A percentile compares a stretch with the other conserved stretches of the same genome.
Evolutionary conservation across 495 filamentous ascomycete species (phyloP).

Genomic region (Extremus antarcticus): DNA sequence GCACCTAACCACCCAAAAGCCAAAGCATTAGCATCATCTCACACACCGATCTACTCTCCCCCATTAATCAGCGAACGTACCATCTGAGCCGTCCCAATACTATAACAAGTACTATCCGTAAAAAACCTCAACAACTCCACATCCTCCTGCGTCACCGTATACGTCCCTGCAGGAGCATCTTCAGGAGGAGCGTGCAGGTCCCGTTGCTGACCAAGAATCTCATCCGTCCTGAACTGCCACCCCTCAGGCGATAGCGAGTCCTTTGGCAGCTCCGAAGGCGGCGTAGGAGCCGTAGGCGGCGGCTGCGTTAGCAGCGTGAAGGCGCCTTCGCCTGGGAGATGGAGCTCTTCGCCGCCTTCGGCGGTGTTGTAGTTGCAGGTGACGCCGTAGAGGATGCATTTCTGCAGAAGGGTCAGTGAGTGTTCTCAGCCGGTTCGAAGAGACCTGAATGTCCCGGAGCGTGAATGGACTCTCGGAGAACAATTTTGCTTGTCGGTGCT

Average conservation of each 20-base stretch:
- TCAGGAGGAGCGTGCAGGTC: too few relatives aligned
- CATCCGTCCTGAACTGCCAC: slow-evolving; percentile 3
- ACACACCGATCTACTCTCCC: too few relatives aligned
- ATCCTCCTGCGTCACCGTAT: slow-evolving; percentile 21
- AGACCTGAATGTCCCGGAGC: too few relatives aligned
- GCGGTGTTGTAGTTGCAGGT: slow-evolving; percentile 33
- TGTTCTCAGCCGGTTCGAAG: too few relatives aligned
- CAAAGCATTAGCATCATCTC: too few relatives aligned
- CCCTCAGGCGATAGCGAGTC: slow-evolving; percentile 2
- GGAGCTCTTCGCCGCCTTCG: slow-evolving; percentile 25
- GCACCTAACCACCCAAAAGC: too few relatives aligned
- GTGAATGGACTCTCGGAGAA: too few relatives aligned
- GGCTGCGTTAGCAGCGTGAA: slow-evolving; percentile 11
- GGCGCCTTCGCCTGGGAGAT: slow-evolving; percentile 25
- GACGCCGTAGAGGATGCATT: slow-evolving; percentile 34
- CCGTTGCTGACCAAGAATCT: slow-evolving; percentile 11
- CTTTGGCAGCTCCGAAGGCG: slow-evolving; percentile 3
- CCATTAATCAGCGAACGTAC: too few relatives aligned
- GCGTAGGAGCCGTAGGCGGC: background rate
- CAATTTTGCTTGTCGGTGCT: too few relatives aligned
- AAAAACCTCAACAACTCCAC: slow-evolving; percentile 28
- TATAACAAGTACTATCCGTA: slow-evolving; percentile 31
- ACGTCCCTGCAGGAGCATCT: slow-evolving; percentile 22
- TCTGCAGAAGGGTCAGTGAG: too few relatives aligned
- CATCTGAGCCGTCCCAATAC: slow-evolving; percentile 27